Evolutionary conservation across 441 rosid genomes (phyloP).

Genomic region (Cnidoscolus chayamansa): DNA sequence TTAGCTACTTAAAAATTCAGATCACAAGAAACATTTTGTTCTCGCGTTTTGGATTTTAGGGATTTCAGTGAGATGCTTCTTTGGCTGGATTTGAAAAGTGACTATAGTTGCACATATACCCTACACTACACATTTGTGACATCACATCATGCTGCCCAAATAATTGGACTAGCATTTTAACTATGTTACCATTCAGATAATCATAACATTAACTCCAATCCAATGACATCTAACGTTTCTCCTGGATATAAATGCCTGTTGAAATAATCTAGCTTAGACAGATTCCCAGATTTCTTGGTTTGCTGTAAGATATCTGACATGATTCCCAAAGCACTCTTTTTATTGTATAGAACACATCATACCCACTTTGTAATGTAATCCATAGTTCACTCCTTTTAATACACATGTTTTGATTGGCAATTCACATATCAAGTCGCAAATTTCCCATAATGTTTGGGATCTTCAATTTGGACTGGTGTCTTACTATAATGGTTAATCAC

Average conservation of each 20-base stretch:
- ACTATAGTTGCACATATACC: neutral
- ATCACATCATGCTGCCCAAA: neutral
- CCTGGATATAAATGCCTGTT: neutral
- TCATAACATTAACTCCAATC: neutral
- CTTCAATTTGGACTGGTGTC: slow-evolving; percentile 32
- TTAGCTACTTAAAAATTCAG: slow-evolving; percentile 6
- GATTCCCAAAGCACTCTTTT: neutral
- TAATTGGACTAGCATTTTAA: neutral
- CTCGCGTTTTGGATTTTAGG: neutral
- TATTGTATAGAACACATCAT: neutral
- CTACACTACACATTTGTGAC: neutral
- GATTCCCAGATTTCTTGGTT: neutral
- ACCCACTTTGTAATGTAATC: neutral
- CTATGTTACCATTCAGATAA: neutral
- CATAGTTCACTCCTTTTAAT: slow-evolving; percentile 3
- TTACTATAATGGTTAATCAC: slow-evolving; percentile 22
- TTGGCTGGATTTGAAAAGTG: slow-evolving; percentile 2
- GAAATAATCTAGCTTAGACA: neutral
- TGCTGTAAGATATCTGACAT: neutral
- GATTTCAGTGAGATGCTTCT: neutral
- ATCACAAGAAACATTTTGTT: neutral
- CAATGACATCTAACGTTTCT: neutral
- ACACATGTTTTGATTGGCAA: neutral
- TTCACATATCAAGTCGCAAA: slow-evolving; percentile 5
- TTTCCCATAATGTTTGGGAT: slow-evolving; percentile 32